Conservation (phyloP, 148 eudicot species). For the Rhododendron williamsianum region DNA sequence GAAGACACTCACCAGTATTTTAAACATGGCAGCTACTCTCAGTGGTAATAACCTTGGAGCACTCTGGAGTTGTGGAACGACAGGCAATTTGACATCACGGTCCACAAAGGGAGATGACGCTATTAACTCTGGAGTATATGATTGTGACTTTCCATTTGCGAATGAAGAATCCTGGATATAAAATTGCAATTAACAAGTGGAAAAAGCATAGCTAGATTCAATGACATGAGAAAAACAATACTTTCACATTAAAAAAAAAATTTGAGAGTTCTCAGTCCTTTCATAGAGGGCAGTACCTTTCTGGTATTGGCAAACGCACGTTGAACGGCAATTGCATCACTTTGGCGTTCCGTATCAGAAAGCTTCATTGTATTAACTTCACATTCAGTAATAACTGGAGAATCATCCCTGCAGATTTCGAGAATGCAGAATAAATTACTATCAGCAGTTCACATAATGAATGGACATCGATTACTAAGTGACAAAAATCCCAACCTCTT, state of each 20-base stretch:
- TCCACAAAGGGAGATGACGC: slow-evolving; percentile 50
- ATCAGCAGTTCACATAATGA: not conserved
- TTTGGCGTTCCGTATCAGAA: slow-evolving; percentile 72
- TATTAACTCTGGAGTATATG: slow-evolving; percentile 67
- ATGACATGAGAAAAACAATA: not conserved
- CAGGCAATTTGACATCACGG: slow-evolving; percentile 35
- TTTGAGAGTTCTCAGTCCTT: slow-evolving; percentile 26
- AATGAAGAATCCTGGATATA: slow-evolving; percentile 47
- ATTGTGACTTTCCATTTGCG: slow-evolving; percentile 61
- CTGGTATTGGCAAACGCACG: slow-evolving; percentile 82
- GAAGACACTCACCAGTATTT: slow-evolving; percentile 66
- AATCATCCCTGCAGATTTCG: slow-evolving; percentile 49
- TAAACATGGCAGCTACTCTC: slow-evolving; percentile 82
- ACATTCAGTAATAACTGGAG: slow-evolving; percentile 35
- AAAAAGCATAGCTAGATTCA: not conserved
- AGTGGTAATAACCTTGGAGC: slow-evolving; percentile 65
- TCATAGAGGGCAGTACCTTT: slow-evolving; percentile 59
- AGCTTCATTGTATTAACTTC: slow-evolving; percentile 29
- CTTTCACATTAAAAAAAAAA: not conserved
- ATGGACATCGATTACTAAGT: not conserved
- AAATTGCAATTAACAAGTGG: slow-evolving; percentile 1
- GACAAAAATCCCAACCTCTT: slow-evolving; percentile 46
- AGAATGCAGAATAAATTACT: slow-evolving; percentile 14
- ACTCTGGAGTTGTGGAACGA: slow-evolving; percentile 69
- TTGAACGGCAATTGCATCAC: slow-evolving; percentile 88